These are phyloP conservation scores for Triticum urartu DNA, from an alignment of 176 grass and related monocot species.

Conservation along the genomic window DNA sequence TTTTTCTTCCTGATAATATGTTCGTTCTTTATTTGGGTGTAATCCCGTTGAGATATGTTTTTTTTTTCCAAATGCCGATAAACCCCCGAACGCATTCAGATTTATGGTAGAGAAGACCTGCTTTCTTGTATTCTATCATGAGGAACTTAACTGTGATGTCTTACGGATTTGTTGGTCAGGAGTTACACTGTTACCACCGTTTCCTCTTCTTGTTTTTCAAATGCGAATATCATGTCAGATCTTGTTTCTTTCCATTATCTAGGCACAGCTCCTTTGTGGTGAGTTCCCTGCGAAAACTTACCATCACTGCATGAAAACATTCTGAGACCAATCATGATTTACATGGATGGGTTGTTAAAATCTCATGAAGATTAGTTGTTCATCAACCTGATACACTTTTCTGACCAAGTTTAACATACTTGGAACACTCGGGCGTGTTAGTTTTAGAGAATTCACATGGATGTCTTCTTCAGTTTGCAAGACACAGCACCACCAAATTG, in stretches of 20 bases:
- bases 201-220: background rate
- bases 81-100: constrained; percentile 4
- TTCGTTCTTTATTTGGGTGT: background rate
- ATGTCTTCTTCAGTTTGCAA: background rate
- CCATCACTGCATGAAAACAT: background rate
- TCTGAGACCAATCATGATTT: background rate
- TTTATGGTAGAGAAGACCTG: background rate
- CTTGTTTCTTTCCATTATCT: constrained; percentile 8
- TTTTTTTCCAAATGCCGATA: constrained; percentile 1
- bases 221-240: background rate
- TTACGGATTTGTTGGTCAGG: background rate
- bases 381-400: constrained; percentile 16
- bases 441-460: background rate
- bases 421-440: background rate
- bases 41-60: background rate
- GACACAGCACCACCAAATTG: background rate
- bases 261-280: background rate
- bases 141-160: background rate
- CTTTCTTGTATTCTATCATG: background rate
- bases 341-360: background rate
- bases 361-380: constrained; percentile 11
- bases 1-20: background rate
- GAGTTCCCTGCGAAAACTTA: constrained; percentile 5
- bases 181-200: background rate
- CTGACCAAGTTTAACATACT: constrained; percentile 8